phyloP scores from a whole-genome alignment of 805 yeast genomes.

The Barnettozyma californica region DNA sequence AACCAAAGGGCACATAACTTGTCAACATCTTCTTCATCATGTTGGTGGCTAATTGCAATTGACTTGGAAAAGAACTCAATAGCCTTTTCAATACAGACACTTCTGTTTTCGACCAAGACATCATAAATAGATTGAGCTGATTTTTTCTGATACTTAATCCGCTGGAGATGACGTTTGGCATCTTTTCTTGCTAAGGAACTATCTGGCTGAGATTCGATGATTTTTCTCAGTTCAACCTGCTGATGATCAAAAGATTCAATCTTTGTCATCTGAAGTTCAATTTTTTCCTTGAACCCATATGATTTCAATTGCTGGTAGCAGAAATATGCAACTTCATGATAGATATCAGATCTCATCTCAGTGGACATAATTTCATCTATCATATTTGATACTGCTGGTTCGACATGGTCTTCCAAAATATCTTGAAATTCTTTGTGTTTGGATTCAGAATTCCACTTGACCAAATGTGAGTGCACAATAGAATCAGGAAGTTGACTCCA shows the following conservation, averaged over 20 bases:
- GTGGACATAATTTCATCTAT: constrained; percentile 14
- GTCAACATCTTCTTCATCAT: constrained; percentile 56
- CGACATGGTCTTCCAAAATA: constrained; percentile 54
- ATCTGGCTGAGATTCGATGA: constrained; percentile 36
- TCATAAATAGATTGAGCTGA: constrained; percentile 46
- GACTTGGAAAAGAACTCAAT: constrained; percentile 54
- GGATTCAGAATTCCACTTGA: constrained; percentile 69
- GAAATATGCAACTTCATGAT: constrained; percentile 61
- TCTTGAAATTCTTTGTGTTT: constrained; percentile 58
- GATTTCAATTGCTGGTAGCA: constrained; percentile 61
- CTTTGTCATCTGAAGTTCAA: constrained; percentile 36
- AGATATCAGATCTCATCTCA: constrained; percentile 39
- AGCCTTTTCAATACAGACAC: constrained; percentile 46
- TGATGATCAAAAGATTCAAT: constrained; percentile 41
- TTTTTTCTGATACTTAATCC: constrained; percentile 41
- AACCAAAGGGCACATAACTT: constrained; percentile 83
- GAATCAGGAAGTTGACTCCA: constrained; percentile 17
- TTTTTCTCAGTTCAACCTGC: constrained; percentile 41
- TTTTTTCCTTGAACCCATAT: constrained; percentile 37
- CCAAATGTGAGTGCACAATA: constrained; percentile 36
- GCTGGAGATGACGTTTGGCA: constrained; percentile 47
- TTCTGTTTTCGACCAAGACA: constrained; percentile 32
- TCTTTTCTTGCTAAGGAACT: constrained; percentile 44
- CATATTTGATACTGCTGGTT: constrained; percentile 23
- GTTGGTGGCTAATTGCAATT: constrained; percentile 38